Evolutionary conservation across 805 yeast species (phyloP), one percentile per base, ranked within the genome.

Genomic region (Myxozyma monticola): DNA sequence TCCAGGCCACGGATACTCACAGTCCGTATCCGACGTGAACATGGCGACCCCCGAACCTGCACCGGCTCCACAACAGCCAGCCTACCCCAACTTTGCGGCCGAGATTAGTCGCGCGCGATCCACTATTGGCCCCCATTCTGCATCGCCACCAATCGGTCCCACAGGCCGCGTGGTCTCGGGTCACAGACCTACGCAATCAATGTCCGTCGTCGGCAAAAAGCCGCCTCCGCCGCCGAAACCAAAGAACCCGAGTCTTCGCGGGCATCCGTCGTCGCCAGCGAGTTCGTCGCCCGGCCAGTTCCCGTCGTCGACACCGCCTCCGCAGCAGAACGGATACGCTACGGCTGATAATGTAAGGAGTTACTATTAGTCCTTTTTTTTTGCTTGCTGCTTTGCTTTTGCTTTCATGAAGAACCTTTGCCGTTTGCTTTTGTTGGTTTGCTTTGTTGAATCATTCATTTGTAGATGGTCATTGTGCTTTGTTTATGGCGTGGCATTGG

Each of bases 71-170:
- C 18, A 24, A 5, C 48, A 20, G 26, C 36, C 29, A 20, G 6
- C 20, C 33, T 25, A 43, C 17, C 68, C 68, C 4, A 65, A 64
- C 51, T 66, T 64, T 55, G 70, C 70, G 10, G 65, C 63, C 20
- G 65, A 67, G 39, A 66, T 66, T 22, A 67, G 69, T 6, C 52
- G 45, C 5, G 49, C 49, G 10, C 49, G 51, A 2, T 30, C 37
- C 14, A 47, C 43, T 17, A 15, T 39, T 48, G 26, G 20, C 51
- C 36, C 29, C 29, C 12, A 14, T 60, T 22, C 59, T 57, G 1
- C 58, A 62, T n/a, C 62, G 67, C 21, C 57, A 57, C 20, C 62
- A 64, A 8, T 55, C 62, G 10, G 54, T 29, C 30, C 34, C 42
- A 7, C 22, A 17, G 31, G 46, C 39, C 48, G 55, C 5, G 44